Conservation (phyloP, 2,329 filamentous ascomycete species). For the Fusarium keratoplasticum region DNA sequence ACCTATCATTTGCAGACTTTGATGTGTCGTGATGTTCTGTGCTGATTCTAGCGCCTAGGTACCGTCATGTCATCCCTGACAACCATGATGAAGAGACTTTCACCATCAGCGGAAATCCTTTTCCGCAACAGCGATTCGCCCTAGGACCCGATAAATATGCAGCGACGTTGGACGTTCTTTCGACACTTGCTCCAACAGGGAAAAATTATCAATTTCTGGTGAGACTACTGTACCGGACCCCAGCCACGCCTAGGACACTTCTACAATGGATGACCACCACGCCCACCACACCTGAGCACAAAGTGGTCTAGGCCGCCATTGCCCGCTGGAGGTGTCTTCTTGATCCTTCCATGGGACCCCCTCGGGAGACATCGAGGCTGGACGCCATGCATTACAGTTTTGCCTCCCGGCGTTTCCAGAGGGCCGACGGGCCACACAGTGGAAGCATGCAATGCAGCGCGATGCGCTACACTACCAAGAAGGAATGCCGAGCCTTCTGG, state of each 20-base stretch:
- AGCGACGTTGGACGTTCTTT: conserved; percentile 28
- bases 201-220: neutral
- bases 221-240: neutral
- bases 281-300: neutral
- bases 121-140: conserved; percentile 9
- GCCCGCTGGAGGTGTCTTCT: conserved; percentile 7
- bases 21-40: neutral
- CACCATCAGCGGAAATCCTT: conserved; percentile 20
- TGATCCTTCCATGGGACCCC: conserved; percentile 14
- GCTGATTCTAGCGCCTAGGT: neutral
- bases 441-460: conserved; percentile 16
- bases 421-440: conserved; percentile 27
- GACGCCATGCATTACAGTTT: conserved; percentile 36
- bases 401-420: conserved; percentile 36
- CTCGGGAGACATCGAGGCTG: conserved; percentile 28
- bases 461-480: conserved; percentile 21
- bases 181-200: neutral
- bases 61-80: neutral
- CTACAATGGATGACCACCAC: neutral
- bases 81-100: conserved; percentile 3
- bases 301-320: conserved; percentile 23
- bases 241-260: conserved; percentile 8
- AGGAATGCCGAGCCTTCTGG: conserved; percentile 28
- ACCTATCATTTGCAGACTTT: neutral
- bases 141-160: conserved; percentile 21